Evolutionary conservation across 2,329 filamentous ascomycete species (phyloP).

Genomic region (Blastomyces gilchristii): DNA sequence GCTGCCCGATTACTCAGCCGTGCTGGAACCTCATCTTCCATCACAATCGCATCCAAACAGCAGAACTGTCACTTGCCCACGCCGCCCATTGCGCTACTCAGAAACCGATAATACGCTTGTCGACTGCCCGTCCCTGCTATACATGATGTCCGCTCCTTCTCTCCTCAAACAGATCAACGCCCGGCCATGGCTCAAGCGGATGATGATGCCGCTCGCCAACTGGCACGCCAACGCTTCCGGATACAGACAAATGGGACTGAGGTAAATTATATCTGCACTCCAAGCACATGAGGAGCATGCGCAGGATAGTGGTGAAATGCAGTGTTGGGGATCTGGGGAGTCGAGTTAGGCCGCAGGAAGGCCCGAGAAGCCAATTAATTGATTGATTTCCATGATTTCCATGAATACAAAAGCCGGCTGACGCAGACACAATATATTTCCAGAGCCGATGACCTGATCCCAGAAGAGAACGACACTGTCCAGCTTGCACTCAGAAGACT

Average conservation of each 20-base stretch:
- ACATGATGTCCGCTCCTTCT: conserved; percentile 45
- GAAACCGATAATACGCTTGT: neutral
- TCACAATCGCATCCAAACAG: neutral
- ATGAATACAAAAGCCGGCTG: neutral
- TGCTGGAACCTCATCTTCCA: neutral
- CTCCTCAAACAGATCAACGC: conserved; percentile 67
- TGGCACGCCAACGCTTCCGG: conserved; percentile 87
- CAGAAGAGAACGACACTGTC: conserved; percentile 81
- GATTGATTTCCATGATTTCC: neutral
- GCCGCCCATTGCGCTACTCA: conserved; percentile 1
- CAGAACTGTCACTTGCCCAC: neutral
- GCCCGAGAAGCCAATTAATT: neutral
- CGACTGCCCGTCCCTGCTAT: neutral
- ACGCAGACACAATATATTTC: neutral
- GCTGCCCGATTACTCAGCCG: conserved; percentile 1
- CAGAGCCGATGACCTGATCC: conserved; percentile 88
- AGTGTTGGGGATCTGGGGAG: conserved; percentile 1
- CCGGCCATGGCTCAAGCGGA: conserved; percentile 73
- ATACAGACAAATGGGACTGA: conserved; percentile 86
- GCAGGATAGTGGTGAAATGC: neutral
- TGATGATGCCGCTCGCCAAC: conserved; percentile 69
- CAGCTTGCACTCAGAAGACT: conserved; percentile 85
- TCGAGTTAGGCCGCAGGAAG: neutral
- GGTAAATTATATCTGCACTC: conserved; percentile 45
- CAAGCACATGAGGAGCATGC: conserved; percentile 7